Evolutionary conservation across 805 yeast genomes (phyloP).

Genomic region (Scheffersomyces lignosus): DNA sequence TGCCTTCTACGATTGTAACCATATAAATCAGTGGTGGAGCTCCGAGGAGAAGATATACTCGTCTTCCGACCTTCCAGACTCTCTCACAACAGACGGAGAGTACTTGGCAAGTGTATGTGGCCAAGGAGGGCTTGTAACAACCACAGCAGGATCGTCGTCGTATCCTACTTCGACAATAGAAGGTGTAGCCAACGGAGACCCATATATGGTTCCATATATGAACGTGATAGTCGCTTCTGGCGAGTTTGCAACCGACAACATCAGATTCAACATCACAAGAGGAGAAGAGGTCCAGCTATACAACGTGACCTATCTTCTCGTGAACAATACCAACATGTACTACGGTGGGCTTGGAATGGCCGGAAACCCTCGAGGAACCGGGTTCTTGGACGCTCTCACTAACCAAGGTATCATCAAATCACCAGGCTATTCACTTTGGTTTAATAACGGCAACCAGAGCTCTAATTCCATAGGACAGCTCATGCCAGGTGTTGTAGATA

Average conservation of each 20-base stretch:
- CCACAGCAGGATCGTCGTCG: slow-evolving; percentile 9
- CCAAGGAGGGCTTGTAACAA: slow-evolving; percentile 23
- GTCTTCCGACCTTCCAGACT: slow-evolving; percentile 7
- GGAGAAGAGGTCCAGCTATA: slow-evolving; percentile 12
- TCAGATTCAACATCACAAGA: slow-evolving; percentile 16
- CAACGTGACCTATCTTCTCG: slow-evolving; percentile 30
- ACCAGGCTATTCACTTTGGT: slow-evolving; percentile 37
- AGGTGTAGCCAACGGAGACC: slow-evolving; percentile 14
- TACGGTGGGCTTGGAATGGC: slow-evolving; percentile 41
- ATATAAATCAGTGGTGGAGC: slow-evolving; percentile 16
- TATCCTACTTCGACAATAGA: slow-evolving; percentile 10
- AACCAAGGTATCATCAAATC: slow-evolving; percentile 21
- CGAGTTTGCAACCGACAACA: slow-evolving; percentile 19
- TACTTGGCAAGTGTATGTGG: slow-evolving; percentile 29
- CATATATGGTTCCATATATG: slow-evolving; percentile 27
- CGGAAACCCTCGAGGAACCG: slow-evolving; percentile 23
- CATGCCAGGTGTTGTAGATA: slow-evolving; percentile 61
- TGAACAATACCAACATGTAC: slow-evolving; percentile 17
- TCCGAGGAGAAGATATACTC: slow-evolving; percentile 8
- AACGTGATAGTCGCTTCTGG: slow-evolving; percentile 29
- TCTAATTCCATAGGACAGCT: slow-evolving; percentile 31
- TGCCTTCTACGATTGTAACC: slow-evolving; percentile 23
- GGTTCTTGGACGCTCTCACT: slow-evolving; percentile 26
- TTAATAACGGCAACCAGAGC: slow-evolving; percentile 13
- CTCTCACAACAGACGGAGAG: slow-evolving; percentile 19